Conservation (phyloP, 2,329 filamentous ascomycete species). For the Alternaria dauci region DNA sequence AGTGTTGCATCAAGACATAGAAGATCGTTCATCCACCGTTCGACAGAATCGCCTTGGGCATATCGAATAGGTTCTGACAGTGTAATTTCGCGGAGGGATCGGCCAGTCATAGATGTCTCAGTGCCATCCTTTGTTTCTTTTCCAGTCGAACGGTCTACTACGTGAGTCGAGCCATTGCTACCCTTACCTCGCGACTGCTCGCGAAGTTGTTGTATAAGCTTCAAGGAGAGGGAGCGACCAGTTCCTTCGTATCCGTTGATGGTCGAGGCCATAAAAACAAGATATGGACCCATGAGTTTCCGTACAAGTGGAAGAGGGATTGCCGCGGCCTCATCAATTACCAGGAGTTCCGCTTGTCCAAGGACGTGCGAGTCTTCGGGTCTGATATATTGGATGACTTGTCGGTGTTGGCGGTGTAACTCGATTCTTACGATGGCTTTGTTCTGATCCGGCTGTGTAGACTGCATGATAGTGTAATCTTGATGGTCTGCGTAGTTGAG, state of each 20-base stretch:
- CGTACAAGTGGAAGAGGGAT: constrained; percentile 92
- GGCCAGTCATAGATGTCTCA: constrained; percentile 60
- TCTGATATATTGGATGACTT: constrained; percentile 98
- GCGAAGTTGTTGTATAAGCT: constrained; percentile 94
- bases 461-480: constrained; percentile 98
- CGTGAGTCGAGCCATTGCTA: constrained; percentile 63
- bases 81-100: constrained; percentile 89
- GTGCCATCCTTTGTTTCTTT: constrained; percentile 61
- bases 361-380: constrained; percentile 95
- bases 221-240: constrained; percentile 90
- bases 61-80: constrained; percentile 95
- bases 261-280: constrained; percentile 99
- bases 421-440: constrained; percentile 98
- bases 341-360: constrained; percentile 91
- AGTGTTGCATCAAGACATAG: constrained; percentile 93
- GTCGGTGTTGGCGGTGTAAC: constrained; percentile 90
- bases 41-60: constrained; percentile 85
- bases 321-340: constrained; percentile 97
- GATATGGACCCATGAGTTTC: constrained; percentile 94
- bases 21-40: constrained; percentile 95
- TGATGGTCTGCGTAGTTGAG: constrained; percentile 93
- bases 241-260: constrained; percentile 99
- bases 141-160: constrained; percentile 82
- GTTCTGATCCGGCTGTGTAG: constrained; percentile 97
- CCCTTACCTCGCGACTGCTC: constrained; percentile 82